phyloP scores from a whole-genome alignment of 805 yeast species.

The Blastobotrys mokoenaii region DNA sequence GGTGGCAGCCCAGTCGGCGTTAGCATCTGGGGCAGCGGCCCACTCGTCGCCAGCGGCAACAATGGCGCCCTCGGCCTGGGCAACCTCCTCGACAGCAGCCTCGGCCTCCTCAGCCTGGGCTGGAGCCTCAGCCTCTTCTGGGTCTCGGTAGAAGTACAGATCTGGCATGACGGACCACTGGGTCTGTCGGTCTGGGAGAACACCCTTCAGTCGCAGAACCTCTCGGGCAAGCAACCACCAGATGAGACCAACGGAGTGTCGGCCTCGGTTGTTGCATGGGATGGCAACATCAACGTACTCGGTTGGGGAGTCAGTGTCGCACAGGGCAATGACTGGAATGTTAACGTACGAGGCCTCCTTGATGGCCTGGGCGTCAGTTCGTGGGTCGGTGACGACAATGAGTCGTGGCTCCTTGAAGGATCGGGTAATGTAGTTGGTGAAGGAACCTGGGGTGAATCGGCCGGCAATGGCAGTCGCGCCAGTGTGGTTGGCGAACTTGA shows the following conservation, averaged over 20 bases:
- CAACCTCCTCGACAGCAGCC: slow-evolving; percentile 60
- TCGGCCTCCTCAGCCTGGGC: slow-evolving; percentile 60
- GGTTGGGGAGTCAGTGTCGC: slow-evolving; percentile 98
- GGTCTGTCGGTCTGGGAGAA: slow-evolving; percentile 90
- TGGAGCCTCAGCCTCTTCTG: slow-evolving; percentile 91
- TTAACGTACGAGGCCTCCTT: slow-evolving; percentile 99
- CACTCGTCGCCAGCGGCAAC: slow-evolving; percentile 45
- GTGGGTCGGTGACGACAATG: slow-evolving; percentile 98
- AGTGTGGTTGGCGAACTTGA: slow-evolving; percentile 98
- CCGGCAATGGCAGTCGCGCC: slow-evolving; percentile 99
- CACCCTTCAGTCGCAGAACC: slow-evolving; percentile 98
- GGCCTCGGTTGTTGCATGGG: slow-evolving; percentile 99
- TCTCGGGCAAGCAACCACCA: slow-evolving; percentile 99
- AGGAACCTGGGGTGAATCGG: slow-evolving; percentile 99
- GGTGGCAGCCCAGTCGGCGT: slow-evolving; percentile 52
- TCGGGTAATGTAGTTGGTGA: slow-evolving; percentile 99
- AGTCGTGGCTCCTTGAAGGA: slow-evolving; percentile 99
- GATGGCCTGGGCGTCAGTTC: slow-evolving; percentile 99
- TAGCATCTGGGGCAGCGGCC: slow-evolving; percentile 29
- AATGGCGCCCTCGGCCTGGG: slow-evolving; percentile 69
- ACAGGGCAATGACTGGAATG: slow-evolving; percentile 99
- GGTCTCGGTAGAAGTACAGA: slow-evolving; percentile 99
- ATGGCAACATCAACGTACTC: slow-evolving; percentile 99
- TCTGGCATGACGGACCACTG: slow-evolving; percentile 99
- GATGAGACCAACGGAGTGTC: slow-evolving; percentile 98